Base-by-base conservation (phyloP, 108 stramenopile species). In the Skeletonema menzelii region DNA sequence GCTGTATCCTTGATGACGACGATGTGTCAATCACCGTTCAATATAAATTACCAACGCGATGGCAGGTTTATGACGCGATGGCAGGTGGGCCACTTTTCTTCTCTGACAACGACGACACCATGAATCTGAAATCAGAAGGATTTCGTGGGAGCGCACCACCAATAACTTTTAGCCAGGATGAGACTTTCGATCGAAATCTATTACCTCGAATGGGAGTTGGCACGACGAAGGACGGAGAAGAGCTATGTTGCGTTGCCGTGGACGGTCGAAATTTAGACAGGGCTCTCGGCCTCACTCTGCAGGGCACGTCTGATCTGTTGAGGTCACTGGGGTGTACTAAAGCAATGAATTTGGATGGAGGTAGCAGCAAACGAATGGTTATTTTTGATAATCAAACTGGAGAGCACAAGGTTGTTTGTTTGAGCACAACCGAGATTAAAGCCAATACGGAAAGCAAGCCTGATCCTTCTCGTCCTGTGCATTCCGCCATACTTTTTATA, bases 261-360 rank as follows among this genome's bases (percentile, higher is more conserved):
- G 80, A 82, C 37, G 80, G 80, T 15, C 59, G 80, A 24, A 76
- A 82, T 59, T 42, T 82, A 24, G 76, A 71, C 15, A 24, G 56
- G 56, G 76, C 76, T 27, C 60, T 76, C 27, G 80, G 80, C 0
- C 31, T 82, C 8, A 82, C 80, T 35, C 38, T 82, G 1, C 19
- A 37, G 15, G 75, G 75, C 24, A 70, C 63, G 12, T 70, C 70
- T 32, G 68, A 77, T 47, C 37, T 82, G n/a, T 37, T 82, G 34
- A 32, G 38, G 56, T 56, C 70, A 8, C 31, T 82, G 35, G 80
- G 80, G 2, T 82, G 80, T 15, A 58, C 40, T 22, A 66, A 57
- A 40, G 76, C 76, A 5, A 71, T 82, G 70, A 82, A 82, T 59
- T 38, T 82, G 12, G 80, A 82, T 31, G 80, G 80, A 0, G 80